phyloP scores from a whole-genome alignment of 179 eudicot species.

The Pouteria campechiana region DNA sequence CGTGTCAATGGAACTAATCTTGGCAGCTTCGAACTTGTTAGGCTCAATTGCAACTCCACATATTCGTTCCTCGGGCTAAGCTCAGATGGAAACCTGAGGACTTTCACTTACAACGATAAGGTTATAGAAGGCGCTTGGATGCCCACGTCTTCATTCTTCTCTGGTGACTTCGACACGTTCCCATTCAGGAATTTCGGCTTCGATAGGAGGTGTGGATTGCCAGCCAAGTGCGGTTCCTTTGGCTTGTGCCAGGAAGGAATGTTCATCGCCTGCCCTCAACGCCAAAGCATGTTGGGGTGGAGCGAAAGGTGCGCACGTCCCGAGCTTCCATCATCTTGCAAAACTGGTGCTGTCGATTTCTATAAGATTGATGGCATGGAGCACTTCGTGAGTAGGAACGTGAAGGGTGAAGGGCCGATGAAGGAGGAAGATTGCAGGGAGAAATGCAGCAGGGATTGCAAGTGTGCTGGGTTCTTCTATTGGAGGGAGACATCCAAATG shows the following conservation, averaged over 20 bases:
- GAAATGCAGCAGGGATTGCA: slow-evolving; percentile 45
- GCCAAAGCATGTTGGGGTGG: slow-evolving; percentile 43
- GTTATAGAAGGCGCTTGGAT: slow-evolving; percentile 4
- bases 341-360: slow-evolving; percentile 10
- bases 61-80: slow-evolving; percentile 4
- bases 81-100: slow-evolving; percentile 4
- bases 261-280: slow-evolving; percentile 53
- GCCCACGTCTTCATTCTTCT: background rate
- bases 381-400: slow-evolving; percentile 31
- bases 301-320: slow-evolving; percentile 33
- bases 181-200: too few species aligned
- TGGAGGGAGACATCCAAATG: slow-evolving; percentile 32
- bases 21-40: background rate
- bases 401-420: slow-evolving; percentile 32
- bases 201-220: slow-evolving; percentile 35
- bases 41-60: slow-evolving; percentile 9
- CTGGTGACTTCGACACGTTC: too few species aligned
- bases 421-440: slow-evolving; percentile 19
- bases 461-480: slow-evolving; percentile 44
- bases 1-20: background rate
- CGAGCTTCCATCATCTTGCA: slow-evolving; percentile 10
- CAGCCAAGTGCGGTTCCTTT: slow-evolving; percentile 27
- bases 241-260: slow-evolving; percentile 47
- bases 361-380: slow-evolving; percentile 39
- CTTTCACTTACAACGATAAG: slow-evolving; percentile 2